Base-by-base conservation (phyloP, 23 red algal species). In the Gracilaria gracilis region DNA sequence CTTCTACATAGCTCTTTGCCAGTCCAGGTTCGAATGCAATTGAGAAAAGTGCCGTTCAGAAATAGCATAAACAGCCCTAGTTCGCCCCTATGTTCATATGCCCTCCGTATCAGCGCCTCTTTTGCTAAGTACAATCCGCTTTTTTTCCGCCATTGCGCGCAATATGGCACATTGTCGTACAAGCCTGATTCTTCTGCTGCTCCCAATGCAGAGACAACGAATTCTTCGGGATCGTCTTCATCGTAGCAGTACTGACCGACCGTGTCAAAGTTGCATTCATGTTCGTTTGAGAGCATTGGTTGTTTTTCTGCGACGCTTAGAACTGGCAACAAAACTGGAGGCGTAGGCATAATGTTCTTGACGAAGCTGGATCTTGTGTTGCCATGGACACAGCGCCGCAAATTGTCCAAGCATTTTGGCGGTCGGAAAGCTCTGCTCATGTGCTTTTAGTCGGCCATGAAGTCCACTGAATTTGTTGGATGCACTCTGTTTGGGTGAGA, bases 1-100 rank as follows among this genome's bases (percentile, higher is more conserved):
- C 33, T 1, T 29, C 25, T 31, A 23, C 27, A 4, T 6, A 77
- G 48, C 48, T 25, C 48, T 4, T 25, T 29, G 23, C 42, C 27
- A 5, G 72, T 77, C 72, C 72, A 46, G 2, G 39, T 16, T 77
- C 72, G 42, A 3, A 77, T 53, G 33, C 72, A 77, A 24, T 77
- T 31, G 9, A 77, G 35, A 46, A 8, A 77, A 31, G 34, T 31
- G 4, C 11, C 29, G 15, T 77, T 77, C n/a, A 77, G 23, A 29
- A 77, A 44, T 1, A 44, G 72, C 9, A 23, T 50, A 47, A 53
- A 50, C 2, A 53, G 29, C 2, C 72, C 34, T 12, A 74, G n/a
- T 9, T 77, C 42, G 3, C 34, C 0, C 4, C 34, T 4, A 15
- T 77, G 33, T 12, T n/a, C 72, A 29, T 77, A 77, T 46, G 21